Conservation (phyloP, 2,329 filamentous ascomycete species). For the Dichotomopilus funicola region DNA sequence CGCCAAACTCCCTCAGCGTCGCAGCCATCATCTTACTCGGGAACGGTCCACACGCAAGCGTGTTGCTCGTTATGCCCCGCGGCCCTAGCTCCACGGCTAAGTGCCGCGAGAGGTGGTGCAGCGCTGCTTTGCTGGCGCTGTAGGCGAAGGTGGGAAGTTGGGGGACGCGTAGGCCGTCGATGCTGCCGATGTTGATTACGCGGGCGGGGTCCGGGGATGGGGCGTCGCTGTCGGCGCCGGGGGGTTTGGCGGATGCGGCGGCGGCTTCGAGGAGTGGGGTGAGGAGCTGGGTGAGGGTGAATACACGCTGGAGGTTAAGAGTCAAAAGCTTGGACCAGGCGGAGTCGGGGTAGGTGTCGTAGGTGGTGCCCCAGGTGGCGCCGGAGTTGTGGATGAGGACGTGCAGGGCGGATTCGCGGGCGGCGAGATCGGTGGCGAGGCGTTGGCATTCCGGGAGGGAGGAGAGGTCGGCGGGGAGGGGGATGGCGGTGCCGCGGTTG, state of each 20-base stretch:
- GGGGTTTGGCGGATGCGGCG: slow-evolving; percentile 22
- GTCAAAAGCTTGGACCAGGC: slow-evolving; percentile 55
- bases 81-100: slow-evolving; percentile 55
- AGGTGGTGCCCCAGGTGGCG: slow-evolving; percentile 56
- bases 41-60: slow-evolving; percentile 65
- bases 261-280: slow-evolving; percentile 52
- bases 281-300: slow-evolving; percentile 57
- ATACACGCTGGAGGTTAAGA: slow-evolving; percentile 62
- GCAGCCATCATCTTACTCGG: slow-evolving; percentile 63
- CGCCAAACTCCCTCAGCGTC: slow-evolving; percentile 49
- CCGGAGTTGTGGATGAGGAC: slow-evolving; percentile 62
- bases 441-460: slow-evolving; percentile 48
- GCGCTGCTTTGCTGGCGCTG: slow-evolving; percentile 54
- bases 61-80: slow-evolving; percentile 57
- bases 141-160: slow-evolving; percentile 54
- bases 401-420: slow-evolving; percentile 47
- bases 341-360: slow-evolving; percentile 52
- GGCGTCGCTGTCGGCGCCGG: slow-evolving; percentile 17
- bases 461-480: slow-evolving; percentile 60
- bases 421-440: slow-evolving; percentile 46
- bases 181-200: slow-evolving; percentile 58
- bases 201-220: slow-evolving; percentile 41
- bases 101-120: slow-evolving; percentile 57
- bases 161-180: slow-evolving; percentile 57
- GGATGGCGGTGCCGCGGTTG: slow-evolving; percentile 41